phyloP scores from a whole-genome alignment of 352 stramenopile species.

The Globisporangium abappressorium region DNA sequence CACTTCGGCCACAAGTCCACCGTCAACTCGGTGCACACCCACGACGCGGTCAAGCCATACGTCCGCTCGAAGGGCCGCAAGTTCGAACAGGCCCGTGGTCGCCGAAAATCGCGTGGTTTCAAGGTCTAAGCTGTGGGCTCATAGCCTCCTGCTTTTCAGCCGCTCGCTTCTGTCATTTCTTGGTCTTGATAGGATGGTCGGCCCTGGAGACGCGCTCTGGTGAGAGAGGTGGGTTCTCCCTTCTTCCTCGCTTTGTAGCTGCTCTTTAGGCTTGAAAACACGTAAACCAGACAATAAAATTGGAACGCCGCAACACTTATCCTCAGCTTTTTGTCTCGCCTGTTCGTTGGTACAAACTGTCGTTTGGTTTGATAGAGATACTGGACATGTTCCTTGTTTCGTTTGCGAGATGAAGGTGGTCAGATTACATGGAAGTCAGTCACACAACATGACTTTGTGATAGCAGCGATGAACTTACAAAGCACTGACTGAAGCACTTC shows the following conservation, averaged over 20 bases:
- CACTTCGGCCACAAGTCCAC: constrained; percentile 99
- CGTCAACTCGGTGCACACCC: constrained; percentile 97
- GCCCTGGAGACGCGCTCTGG: constrained; percentile 7
- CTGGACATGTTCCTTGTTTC: too few species aligned
- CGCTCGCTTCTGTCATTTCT: constrained; percentile 9
- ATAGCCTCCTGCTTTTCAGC: constrained; percentile 10
- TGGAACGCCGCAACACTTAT: constrained; percentile 68
- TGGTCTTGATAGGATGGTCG: not conserved
- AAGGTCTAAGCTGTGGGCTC: constrained; percentile 94
- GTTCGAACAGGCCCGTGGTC: constrained; percentile 99
- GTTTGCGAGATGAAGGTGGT: too few species aligned
- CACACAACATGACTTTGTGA: not conserved
- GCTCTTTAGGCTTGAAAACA: constrained; percentile 21
- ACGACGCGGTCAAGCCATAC: constrained; percentile 99
- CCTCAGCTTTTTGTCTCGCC: constrained; percentile 10
- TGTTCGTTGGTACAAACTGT: too few species aligned
- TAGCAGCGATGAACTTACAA: not conserved
- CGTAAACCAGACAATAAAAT: constrained; percentile 72
- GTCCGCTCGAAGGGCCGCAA: constrained; percentile 99
- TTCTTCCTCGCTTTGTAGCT: not conserved
- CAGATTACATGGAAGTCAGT: too few species aligned
- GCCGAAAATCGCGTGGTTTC: constrained; percentile 98
- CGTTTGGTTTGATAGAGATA: not conserved
- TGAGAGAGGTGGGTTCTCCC: constrained; percentile 1
- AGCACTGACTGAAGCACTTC: not conserved